A percentile compares a stretch with the other conserved stretches of the same genome.
Evolutionary conservation across 257 asterid genomes (phyloP).

Genomic region (Solanum arcanum): DNA sequence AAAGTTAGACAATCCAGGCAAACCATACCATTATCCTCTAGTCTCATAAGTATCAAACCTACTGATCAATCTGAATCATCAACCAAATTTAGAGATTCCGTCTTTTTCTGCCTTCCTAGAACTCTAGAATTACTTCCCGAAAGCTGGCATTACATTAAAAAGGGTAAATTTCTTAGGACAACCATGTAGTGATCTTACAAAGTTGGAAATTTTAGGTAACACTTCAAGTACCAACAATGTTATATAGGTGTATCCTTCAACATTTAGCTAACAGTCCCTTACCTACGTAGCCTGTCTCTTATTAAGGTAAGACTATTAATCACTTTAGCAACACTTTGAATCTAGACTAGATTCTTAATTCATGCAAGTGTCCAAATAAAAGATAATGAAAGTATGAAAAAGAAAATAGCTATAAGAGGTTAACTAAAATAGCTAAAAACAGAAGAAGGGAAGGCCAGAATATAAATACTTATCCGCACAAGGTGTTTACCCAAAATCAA

Average conservation of each 20-base stretch:
- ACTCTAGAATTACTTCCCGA: background rate
- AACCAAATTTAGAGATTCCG: background rate
- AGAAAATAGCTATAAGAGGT: background rate
- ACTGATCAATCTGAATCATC: background rate
- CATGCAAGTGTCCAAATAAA: background rate
- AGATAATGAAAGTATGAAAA: background rate
- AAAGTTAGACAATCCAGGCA: background rate
- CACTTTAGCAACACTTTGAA: background rate
- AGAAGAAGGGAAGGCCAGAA: background rate
- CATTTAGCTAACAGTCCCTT: background rate
- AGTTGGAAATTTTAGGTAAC: background rate
- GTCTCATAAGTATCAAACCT: background rate
- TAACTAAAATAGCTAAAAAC: background rate
- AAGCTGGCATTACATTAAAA: background rate
- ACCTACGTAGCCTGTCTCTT: background rate
- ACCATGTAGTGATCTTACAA: background rate
- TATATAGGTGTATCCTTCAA: background rate
- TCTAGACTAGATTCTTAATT: background rate
- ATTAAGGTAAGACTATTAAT: background rate
- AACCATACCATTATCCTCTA: background rate
- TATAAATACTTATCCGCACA: background rate
- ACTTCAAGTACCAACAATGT: background rate
- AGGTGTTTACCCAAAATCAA: background rate
- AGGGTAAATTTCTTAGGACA: background rate
- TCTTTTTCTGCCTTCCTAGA: background rate